These are phyloP conservation scores for Peronospora belbahrii DNA, from an alignment of 352 stramenopile species.

Conservation along the genomic window DNA sequence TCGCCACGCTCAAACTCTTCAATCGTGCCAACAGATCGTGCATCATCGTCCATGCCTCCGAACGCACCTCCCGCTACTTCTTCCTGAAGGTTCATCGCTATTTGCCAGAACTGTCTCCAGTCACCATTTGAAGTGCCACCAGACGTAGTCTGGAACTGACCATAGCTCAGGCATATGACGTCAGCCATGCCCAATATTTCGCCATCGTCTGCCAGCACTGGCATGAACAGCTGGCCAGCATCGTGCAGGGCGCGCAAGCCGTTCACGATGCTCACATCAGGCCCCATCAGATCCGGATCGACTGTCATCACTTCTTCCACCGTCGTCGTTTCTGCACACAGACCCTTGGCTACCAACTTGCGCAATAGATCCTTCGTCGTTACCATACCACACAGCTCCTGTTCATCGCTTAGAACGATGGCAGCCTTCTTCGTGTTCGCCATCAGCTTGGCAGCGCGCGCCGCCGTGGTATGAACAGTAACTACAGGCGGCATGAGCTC, in stretches of 20 bases:
- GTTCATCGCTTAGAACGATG: conserved; percentile 58
- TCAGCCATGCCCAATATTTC: conserved; percentile 84
- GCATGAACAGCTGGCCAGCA: conserved; percentile 78
- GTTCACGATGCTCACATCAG: conserved; percentile 75
- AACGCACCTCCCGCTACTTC: conserved; percentile 66
- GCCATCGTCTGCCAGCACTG: conserved; percentile 63
- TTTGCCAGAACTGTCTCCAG: conserved; percentile 87
- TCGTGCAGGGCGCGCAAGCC: conserved; percentile 83
- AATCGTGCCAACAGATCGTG: conserved; percentile 77
- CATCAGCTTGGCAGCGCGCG: conserved; percentile 79
- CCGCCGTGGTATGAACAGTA: conserved; percentile 57
- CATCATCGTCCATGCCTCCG: conserved; percentile 55
- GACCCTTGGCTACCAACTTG: conserved; percentile 78
- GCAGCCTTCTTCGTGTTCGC: conserved; percentile 77
- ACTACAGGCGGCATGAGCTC: conserved; percentile 76
- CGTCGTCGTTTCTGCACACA: conserved; percentile 62
- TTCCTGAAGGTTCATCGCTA: conserved; percentile 80
- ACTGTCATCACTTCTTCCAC: conserved; percentile 84
- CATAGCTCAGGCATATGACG: conserved; percentile 82
- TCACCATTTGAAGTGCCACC: conserved; percentile 60
- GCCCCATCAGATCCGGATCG: conserved; percentile 67
- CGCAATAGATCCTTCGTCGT: conserved; percentile 81
- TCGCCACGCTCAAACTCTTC: conserved; percentile 86
- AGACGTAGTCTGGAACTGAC: conserved; percentile 81
- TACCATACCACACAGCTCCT: conserved; percentile 76